Evolutionary conservation across 805 yeast species (phyloP).

Genomic region (Candida palmyrensis): DNA sequence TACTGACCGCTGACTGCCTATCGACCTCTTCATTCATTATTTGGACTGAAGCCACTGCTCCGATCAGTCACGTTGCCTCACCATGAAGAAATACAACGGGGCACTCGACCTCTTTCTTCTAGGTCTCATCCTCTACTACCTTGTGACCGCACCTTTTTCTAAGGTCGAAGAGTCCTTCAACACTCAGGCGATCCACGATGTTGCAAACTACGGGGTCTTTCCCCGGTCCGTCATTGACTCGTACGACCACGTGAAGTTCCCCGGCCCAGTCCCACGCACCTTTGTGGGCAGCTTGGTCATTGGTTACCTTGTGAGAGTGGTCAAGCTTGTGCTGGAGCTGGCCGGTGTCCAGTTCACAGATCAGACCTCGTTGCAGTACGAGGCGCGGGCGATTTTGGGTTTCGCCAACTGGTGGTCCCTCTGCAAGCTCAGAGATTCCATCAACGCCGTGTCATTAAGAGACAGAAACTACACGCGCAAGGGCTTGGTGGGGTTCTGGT

Average conservation of each 20-base stretch:
- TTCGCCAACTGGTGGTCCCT: slow-evolving; percentile 52
- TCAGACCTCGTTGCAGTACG: slow-evolving; percentile 47
- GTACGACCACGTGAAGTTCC: slow-evolving; percentile 75
- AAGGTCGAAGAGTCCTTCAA: slow-evolving; percentile 95
- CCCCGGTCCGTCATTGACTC: slow-evolving; percentile 27
- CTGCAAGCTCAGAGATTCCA: slow-evolving; percentile 41
- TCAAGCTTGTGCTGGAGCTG: slow-evolving; percentile 9
- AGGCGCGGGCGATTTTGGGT: slow-evolving; percentile 60
- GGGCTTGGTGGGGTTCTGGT: slow-evolving; percentile 48
- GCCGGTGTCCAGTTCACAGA: slow-evolving; percentile 24
- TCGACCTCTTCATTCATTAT: no score
- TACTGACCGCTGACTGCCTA: no score
- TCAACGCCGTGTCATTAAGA: slow-evolving; percentile 17
- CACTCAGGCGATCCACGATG: slow-evolving; percentile 83
- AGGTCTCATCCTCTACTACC: slow-evolving; percentile 42
- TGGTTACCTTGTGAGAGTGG: slow-evolving; percentile 41
- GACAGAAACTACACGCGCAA: slow-evolving; percentile 12
- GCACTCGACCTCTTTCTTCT: slow-evolving; percentile 30
- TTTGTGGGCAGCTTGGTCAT: slow-evolving; percentile 67
- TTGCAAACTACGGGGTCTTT: slow-evolving; percentile 55
- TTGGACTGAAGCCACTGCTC: no score
- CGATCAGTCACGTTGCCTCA: no score
- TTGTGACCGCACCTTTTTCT: slow-evolving; percentile 68
- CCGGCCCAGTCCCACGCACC: slow-evolving; percentile 87
- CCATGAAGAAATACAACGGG: slow-evolving; percentile 14